Conservation (phyloP, 768 basidiomycete species). For the Lanmaoa rubissima region DNA sequence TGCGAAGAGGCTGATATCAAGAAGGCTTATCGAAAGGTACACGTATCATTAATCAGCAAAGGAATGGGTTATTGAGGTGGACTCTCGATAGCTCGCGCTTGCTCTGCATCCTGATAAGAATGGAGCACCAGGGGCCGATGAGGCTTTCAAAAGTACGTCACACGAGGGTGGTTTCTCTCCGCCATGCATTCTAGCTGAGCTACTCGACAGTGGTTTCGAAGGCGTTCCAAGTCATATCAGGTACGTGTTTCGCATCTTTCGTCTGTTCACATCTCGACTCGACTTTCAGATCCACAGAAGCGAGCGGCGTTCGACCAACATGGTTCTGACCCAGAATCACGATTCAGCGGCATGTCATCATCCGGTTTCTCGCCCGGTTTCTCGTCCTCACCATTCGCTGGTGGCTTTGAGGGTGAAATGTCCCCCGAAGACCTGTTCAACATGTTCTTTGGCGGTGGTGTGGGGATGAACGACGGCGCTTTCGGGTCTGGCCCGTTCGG, state of each 20-base stretch:
- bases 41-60: constrained; percentile 22
- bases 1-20: constrained; percentile 86
- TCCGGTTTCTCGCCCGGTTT: constrained; percentile 51
- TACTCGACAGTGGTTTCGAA: constrained; percentile 83
- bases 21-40: constrained; percentile 94
- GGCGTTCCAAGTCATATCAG: constrained; percentile 93
- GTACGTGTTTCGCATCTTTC: constrained; percentile 31
- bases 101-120: constrained; percentile 92
- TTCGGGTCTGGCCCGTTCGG: constrained; percentile 54
- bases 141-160: constrained; percentile 91
- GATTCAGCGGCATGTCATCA: constrained; percentile 69
- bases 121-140: constrained; percentile 96
- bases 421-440: constrained; percentile 97
- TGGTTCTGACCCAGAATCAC: constrained; percentile 86
- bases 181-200: constrained; percentile 3
- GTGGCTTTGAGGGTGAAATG: constrained; percentile 76
- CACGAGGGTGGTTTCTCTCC: neutral
- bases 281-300: constrained; percentile 71
- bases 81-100: constrained; percentile 65
- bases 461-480: constrained; percentile 41
- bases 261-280: constrained; percentile 5
- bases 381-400: constrained; percentile 47
- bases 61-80: constrained; percentile 6
- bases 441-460: constrained; percentile 89
- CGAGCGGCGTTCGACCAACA: constrained; percentile 82